A percentile compares a stretch with the other conserved stretches of the same genome.
Evolutionary conservation across 129 eudicot species (phyloP).

Genomic region (Silybum marianum): DNA sequence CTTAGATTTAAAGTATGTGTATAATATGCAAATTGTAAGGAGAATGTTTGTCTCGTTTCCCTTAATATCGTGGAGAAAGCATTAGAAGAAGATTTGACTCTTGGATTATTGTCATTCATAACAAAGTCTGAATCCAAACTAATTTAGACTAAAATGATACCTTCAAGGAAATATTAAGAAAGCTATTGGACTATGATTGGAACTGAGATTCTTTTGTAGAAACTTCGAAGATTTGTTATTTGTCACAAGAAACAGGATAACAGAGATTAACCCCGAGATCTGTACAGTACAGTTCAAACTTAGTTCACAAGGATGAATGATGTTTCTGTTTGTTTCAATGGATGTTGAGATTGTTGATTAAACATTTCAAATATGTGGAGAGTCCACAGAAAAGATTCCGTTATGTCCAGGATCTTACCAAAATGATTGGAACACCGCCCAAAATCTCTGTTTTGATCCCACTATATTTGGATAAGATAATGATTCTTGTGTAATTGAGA

Average conservation of each 20-base stretch:
- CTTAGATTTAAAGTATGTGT: neutral
- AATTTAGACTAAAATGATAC: neutral
- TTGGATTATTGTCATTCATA: neutral
- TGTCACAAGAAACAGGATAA: neutral
- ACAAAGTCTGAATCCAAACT: neutral
- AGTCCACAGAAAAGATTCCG: neutral
- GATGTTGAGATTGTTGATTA: neutral
- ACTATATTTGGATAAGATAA: neutral
- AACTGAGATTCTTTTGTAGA: neutral
- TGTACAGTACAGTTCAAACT: neutral
- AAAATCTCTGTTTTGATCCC: neutral
- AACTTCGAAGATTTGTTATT: neutral
- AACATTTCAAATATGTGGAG: neutral
- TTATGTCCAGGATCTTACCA: neutral
- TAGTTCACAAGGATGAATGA: neutral
- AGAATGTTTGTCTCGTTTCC: neutral
- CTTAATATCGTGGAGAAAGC: no score
- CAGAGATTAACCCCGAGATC: neutral
- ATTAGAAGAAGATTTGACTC: no score
- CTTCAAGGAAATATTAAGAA: slow-evolving; percentile 5
- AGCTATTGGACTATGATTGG: slow-evolving; percentile 1
- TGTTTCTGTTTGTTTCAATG: neutral
- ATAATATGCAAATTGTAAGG: neutral
- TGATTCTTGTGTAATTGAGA: neutral
- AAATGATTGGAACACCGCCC: neutral